These are phyloP conservation scores for Podospora pseudoanserina DNA, from an alignment of 495 filamentous ascomycete species.

Conservation along the genomic window DNA sequence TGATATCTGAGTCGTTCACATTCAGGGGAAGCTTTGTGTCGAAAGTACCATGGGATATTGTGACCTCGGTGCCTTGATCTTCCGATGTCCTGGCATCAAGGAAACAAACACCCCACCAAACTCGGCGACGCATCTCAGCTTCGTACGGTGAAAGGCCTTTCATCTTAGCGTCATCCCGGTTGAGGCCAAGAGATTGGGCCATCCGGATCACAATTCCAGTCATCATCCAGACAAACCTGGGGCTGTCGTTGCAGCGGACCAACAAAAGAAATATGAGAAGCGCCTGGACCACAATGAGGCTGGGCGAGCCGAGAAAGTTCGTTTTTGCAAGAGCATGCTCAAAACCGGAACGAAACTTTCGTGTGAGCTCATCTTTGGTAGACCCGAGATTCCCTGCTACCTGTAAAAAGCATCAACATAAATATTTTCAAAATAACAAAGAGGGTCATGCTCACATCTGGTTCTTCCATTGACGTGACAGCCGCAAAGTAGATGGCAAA, in stretches of 20 bases:
- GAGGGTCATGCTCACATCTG: constrained; percentile 41
- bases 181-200: constrained; percentile 48
- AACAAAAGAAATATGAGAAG: constrained; percentile 48
- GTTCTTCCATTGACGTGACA: constrained; percentile 55
- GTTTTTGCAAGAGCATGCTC: constrained; percentile 54
- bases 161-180: constrained; percentile 43
- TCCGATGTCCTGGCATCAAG: constrained; percentile 40
- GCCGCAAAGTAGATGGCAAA: constrained; percentile 61
- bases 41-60: constrained; percentile 35
- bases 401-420: constrained; percentile 27
- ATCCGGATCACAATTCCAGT: constrained; percentile 48
- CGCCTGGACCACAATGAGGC: constrained; percentile 47
- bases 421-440: neutral
- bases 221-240: constrained; percentile 54
- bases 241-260: constrained; percentile 48
- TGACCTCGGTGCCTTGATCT: constrained; percentile 43
- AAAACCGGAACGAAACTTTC: constrained; percentile 52
- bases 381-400: constrained; percentile 48
- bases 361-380: constrained; percentile 46
- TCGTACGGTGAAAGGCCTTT: constrained; percentile 46
- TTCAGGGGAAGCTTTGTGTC: constrained; percentile 44
- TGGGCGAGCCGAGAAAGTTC: constrained; percentile 46
- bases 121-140: constrained; percentile 45
- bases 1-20: constrained; percentile 46
- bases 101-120: constrained; percentile 46